These are phyloP conservation scores for Citrus maxima DNA, from an alignment of 345 rosid species.

Conservation along the genomic window DNA sequence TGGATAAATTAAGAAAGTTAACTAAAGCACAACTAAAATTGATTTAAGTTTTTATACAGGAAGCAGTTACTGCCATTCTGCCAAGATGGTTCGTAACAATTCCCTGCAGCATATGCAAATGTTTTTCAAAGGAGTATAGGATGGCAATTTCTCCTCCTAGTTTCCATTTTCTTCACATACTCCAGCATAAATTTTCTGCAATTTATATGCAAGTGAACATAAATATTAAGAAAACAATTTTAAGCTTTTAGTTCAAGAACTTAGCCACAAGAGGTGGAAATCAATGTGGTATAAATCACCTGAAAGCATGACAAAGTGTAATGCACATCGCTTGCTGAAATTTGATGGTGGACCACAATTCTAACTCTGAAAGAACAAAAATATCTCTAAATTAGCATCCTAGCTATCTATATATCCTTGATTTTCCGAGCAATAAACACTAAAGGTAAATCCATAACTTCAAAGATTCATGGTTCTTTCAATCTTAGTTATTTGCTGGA, in stretches of 20 bases:
- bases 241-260: background rate
- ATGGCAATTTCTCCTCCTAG: background rate
- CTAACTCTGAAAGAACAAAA: constrained; percentile 49
- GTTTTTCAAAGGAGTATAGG: background rate
- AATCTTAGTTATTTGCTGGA: background rate
- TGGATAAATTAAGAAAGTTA: background rate
- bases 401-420: background rate
- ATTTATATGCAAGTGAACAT: background rate
- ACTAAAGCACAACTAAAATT: background rate
- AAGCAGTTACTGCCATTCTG: background rate
- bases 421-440: background rate
- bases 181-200: constrained; percentile 47
- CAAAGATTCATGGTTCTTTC: background rate
- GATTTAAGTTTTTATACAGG: background rate
- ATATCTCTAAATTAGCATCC: background rate
- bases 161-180: constrained; percentile 30
- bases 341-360: constrained; percentile 82
- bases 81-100: background rate
- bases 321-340: constrained; percentile 71
- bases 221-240: background rate
- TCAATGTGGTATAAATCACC: constrained; percentile 32
- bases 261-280: background rate
- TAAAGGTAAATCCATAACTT: background rate
- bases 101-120: background rate
- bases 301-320: constrained; percentile 59